Conservation (phyloP, 2,329 filamentous ascomycete genomes). For the Phaeoacremonium minimum region DNA sequence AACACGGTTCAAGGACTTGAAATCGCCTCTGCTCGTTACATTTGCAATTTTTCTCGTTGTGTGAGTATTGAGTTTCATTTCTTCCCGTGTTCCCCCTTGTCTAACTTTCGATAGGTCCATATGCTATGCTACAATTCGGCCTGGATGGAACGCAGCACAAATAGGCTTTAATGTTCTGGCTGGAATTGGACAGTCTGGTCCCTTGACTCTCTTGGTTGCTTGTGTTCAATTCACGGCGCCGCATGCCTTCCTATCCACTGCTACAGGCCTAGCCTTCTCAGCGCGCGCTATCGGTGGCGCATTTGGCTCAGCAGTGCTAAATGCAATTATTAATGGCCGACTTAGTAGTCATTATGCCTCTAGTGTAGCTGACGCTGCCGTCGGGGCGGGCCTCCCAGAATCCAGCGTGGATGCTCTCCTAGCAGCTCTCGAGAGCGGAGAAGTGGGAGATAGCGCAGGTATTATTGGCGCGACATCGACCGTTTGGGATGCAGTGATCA, state of each 20-base stretch:
- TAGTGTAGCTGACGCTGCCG: constrained; percentile 33
- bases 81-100: background rate
- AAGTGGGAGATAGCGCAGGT: constrained; percentile 15
- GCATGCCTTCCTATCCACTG: constrained; percentile 46
- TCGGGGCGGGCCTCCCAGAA: constrained; percentile 33
- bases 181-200: constrained; percentile 44
- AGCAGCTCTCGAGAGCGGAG: constrained; percentile 29
- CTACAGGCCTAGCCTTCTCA: constrained; percentile 48
- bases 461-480: constrained; percentile 29
- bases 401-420: constrained; percentile 30
- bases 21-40: constrained; percentile 38
- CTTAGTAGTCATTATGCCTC: constrained; percentile 31
- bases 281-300: constrained; percentile 48
- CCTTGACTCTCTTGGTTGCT: constrained; percentile 43
- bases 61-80: constrained; percentile 21
- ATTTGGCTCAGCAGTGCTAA: constrained; percentile 46
- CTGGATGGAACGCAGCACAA: constrained; percentile 37
- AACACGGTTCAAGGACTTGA: constrained; percentile 43
- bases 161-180: constrained; percentile 41
- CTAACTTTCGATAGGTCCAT: constrained; percentile 26
- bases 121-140: constrained; percentile 38
- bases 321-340: constrained; percentile 46
- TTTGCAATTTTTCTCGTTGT: constrained; percentile 42
- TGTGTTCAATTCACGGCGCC: constrained; percentile 49
- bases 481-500: constrained; percentile 30